Conservation (phyloP, 768 basidiomycete species). For the Aureoboletus auriporus region DNA sequence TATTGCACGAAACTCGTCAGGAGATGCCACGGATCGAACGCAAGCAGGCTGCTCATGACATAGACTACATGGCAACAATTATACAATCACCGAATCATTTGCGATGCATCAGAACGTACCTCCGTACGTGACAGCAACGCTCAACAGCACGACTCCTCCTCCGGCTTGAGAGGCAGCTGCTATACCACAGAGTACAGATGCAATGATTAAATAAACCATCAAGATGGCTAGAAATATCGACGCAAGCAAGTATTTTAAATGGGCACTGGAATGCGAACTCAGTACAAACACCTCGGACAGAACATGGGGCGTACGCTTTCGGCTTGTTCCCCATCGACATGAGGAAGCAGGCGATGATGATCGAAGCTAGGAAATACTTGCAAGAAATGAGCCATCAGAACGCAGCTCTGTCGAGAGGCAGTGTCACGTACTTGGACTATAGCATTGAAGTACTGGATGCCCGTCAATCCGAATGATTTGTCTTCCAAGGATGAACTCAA, state of each 20-base stretch:
- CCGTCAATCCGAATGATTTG: conserved; percentile 54
- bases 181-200: conserved; percentile 77
- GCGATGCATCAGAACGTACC: conserved; percentile 35
- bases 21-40: conserved; percentile 96
- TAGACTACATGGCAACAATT: conserved; percentile 48
- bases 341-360: conserved; percentile 86
- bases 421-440: conserved; percentile 56
- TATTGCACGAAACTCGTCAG: conserved; percentile 89
- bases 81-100: not conserved
- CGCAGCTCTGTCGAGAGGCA: not conserved
- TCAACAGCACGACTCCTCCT: conserved; percentile 73
- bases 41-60: conserved; percentile 70
- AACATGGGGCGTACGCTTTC: conserved; percentile 48
- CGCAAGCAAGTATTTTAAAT: conserved; percentile 73
- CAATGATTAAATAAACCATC: conserved; percentile 81
- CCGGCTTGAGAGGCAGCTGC: conserved; percentile 67
- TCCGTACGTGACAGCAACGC: conserved; percentile 83
- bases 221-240: conserved; percentile 70
- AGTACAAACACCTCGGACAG: not conserved
- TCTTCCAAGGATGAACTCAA: conserved; percentile 86
- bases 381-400: conserved; percentile 2
- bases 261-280: conserved; percentile 16
- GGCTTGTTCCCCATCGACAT: conserved; percentile 97
- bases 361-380: conserved; percentile 79
- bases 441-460: conserved; percentile 72